These are phyloP conservation scores for Colletotrichum sp. DNA, from an alignment of 2,329 filamentous ascomycete species.

Conservation along the genomic window DNA sequence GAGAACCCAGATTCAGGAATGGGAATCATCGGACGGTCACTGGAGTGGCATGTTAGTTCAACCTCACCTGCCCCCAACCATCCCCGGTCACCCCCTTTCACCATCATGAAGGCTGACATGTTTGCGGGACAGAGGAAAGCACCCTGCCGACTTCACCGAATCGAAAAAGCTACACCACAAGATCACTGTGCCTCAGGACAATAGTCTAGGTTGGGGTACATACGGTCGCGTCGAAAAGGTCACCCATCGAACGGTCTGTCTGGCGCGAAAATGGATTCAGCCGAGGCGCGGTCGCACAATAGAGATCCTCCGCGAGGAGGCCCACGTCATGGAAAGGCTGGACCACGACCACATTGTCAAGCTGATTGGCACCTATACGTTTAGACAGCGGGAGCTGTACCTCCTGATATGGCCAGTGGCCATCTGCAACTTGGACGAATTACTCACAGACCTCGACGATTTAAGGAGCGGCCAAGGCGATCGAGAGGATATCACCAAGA, in stretches of 20 bases:
- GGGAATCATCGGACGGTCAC: constrained; percentile 27
- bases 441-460: constrained; percentile 48
- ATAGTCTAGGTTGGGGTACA: constrained; percentile 46
- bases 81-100: neutral
- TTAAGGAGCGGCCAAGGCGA: constrained; percentile 42
- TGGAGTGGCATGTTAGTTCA: constrained; percentile 31
- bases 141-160: constrained; percentile 28
- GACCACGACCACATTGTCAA: constrained; percentile 53
- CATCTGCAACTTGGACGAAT: constrained; percentile 46
- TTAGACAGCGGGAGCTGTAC: constrained; percentile 43
- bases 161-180: constrained; percentile 31
- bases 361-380: constrained; percentile 51
- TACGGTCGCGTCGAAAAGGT: constrained; percentile 51
- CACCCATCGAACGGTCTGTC: constrained; percentile 41
- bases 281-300: constrained; percentile 40
- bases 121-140: constrained; percentile 29
- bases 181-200: constrained; percentile 25
- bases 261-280: constrained; percentile 49
- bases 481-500: constrained; percentile 42
- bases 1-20: constrained; percentile 27
- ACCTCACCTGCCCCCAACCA: neutral
- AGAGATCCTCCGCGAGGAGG: constrained; percentile 48
- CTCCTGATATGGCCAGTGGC: constrained; percentile 53
- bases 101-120: neutral
- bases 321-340: constrained; percentile 51